Percentiles rank a stretch among this genome's conserved stretches.
phyloP scores from a whole-genome alignment of 148 eudicot genomes.

The Rhododendron ovatum region DNA sequence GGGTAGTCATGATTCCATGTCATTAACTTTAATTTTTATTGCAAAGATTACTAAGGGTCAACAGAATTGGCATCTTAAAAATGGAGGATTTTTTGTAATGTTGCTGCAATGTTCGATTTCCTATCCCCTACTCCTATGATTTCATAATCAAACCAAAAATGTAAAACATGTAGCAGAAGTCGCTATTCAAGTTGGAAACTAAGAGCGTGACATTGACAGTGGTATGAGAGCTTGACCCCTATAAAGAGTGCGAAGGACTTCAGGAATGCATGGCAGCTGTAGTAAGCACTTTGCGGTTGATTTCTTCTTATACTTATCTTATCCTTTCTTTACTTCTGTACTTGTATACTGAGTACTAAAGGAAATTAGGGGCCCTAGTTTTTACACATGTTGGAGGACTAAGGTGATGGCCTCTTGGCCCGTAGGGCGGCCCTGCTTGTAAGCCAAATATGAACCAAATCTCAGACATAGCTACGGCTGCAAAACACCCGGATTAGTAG shows the following conservation, averaged over 20 bases:
- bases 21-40: background rate
- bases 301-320: background rate
- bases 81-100: background rate
- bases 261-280: background rate
- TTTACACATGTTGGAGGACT: background rate
- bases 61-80: background rate
- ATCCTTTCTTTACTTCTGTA: background rate
- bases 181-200: background rate
- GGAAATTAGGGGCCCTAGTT: background rate
- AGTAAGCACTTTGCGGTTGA: background rate
- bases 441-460: background rate
- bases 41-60: background rate
- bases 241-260: background rate
- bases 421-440: background rate
- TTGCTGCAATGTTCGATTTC: background rate
- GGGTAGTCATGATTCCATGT: background rate
- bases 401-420: background rate
- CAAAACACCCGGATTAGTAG: background rate
- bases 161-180: background rate
- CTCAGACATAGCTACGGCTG: background rate
- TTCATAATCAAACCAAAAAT: background rate
- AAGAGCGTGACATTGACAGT: background rate
- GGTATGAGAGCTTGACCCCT: background rate
- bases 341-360: background rate
- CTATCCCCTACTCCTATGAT: background rate